Base-by-base conservation (phyloP, 2,329 filamentous ascomycete species). In the Fusarium torreyae region DNA sequence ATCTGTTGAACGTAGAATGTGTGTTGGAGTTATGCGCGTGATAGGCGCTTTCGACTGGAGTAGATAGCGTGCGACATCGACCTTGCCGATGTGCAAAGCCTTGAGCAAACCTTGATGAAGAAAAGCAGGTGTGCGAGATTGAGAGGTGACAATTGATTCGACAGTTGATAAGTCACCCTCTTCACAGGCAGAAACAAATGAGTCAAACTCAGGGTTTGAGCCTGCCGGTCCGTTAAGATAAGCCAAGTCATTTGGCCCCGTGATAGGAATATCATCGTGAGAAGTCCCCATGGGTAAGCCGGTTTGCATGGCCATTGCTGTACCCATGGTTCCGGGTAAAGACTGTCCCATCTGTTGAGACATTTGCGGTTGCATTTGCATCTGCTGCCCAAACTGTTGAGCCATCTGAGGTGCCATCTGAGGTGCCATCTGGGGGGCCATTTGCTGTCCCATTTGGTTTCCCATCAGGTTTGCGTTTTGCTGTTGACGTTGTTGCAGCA, bases 31-130 rank as follows among this genome's bases (percentile, higher is more conserved):
- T 10, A 24, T 18, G 14, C 56, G 61, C 17, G 53, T 22, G 17
- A 73, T 60, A 4, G 71, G 70, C 5, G 71, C 58, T 1, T 69
- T 63, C 4, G 28, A 22, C 1, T 42, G 34, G 7, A 73, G 57
- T 7, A 73, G 40, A 11, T 50, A 44, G 6, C 36, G 68, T 5
- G 31, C 36, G 4, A 44, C 20, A 2, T 69, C 66, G 44, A 66
- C 34, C 2, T 69, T 66, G 14, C 70, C 71, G 11, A 45, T 44
- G 2, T 26, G 5, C 10, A 73, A 11, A 2, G 59, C 51, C 2
- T 33, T 24, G 7, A 24, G 22, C 7, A 24, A 24, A 24, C 22
- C 22, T 24, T 24, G 22, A 24, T 24, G 22, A 24, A 24, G 22
- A 24, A 24, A 24, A 7, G 22, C 22, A 24, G 22, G 22, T 24